Evolutionary conservation across 2,329 filamentous ascomycete species (phyloP).

Genomic region (Xylariaceae sp.): DNA sequence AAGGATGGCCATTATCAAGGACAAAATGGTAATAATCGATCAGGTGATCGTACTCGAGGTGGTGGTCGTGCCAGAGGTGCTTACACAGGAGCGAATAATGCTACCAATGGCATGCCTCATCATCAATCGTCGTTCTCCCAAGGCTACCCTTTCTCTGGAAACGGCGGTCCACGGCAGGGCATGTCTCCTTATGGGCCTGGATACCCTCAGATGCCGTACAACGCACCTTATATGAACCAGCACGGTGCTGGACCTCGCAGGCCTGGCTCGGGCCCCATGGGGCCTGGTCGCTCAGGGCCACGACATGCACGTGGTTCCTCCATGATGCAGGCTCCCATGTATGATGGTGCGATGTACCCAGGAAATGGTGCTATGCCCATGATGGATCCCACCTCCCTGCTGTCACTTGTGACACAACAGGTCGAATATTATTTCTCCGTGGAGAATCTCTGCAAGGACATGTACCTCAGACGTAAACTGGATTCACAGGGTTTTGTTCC

Average conservation of each 20-base stretch:
- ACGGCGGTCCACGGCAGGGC: slow-evolving; percentile 11
- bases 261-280: slow-evolving; percentile 18
- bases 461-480: slow-evolving; percentile 86
- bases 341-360: slow-evolving; percentile 51
- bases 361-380: slow-evolving; percentile 42
- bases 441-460: slow-evolving; percentile 91
- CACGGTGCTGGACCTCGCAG: slow-evolving; percentile 18
- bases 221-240: slow-evolving; percentile 16
- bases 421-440: slow-evolving; percentile 96
- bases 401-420: slow-evolving; percentile 37
- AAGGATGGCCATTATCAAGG: slow-evolving; percentile 18
- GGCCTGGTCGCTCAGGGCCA: slow-evolving; percentile 10
- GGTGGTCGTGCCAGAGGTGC: slow-evolving; percentile 40
- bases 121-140: slow-evolving; percentile 18
- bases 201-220: slow-evolving; percentile 20
- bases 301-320: slow-evolving; percentile 14
- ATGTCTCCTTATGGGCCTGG: slow-evolving; percentile 13
- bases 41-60: slow-evolving; percentile 38
- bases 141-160: slow-evolving; percentile 17
- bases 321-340: slow-evolving; percentile 43
- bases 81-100: slow-evolving; percentile 20
- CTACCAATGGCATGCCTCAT: slow-evolving; percentile 21
- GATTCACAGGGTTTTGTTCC: slow-evolving; percentile 90
- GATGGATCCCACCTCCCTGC: slow-evolving; percentile 43
- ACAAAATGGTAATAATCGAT: slow-evolving; percentile 27